Conservation (phyloP, 768 basidiomycete species). For the Mycena leptocephala region DNA sequence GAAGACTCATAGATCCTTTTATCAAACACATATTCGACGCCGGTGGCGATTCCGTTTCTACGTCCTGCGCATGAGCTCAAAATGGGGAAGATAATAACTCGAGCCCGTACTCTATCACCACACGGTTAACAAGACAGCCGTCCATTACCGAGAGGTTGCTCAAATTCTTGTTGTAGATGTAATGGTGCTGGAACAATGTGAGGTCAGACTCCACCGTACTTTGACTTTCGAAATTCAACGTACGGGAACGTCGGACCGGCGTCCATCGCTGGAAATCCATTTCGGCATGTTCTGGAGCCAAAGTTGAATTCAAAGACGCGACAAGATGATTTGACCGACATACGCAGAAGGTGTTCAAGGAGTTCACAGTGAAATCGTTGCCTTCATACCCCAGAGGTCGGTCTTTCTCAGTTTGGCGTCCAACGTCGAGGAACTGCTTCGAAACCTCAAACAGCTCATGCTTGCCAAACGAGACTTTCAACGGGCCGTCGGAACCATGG, state of each 20-base stretch:
- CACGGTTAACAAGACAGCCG: slow-evolving; percentile 42
- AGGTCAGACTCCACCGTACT: too few relatives aligned
- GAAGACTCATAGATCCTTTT: slow-evolving; percentile 29
- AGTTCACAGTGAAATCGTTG: not conserved
- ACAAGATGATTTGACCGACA: not conserved
- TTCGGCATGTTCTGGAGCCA: not conserved
- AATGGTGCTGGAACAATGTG: slow-evolving; percentile 40
- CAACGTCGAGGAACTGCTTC: not conserved
- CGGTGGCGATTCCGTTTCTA: slow-evolving; percentile 32
- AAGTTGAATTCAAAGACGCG: not conserved
- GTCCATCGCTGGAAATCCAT: slow-evolving; percentile 4
- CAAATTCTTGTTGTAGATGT: slow-evolving; percentile 42
- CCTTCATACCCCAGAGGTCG: not conserved
- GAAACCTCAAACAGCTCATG: not conserved
- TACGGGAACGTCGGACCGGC: slow-evolving; percentile 21
- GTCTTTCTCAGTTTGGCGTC: not conserved
- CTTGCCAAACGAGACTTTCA: not conserved
- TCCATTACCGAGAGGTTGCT: slow-evolving; percentile 41
- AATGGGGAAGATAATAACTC: not conserved
- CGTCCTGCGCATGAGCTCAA: slow-evolving; percentile 29
- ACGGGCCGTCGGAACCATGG: not conserved
- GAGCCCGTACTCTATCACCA: slow-evolving; percentile 41
- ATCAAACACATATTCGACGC: slow-evolving; percentile 37
- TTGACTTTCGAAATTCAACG: not conserved
- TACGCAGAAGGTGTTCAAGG: not conserved